These are phyloP conservation scores for Ceriops decandra DNA, from an alignment of 345 rosid genomes.

Conservation along the genomic window DNA sequence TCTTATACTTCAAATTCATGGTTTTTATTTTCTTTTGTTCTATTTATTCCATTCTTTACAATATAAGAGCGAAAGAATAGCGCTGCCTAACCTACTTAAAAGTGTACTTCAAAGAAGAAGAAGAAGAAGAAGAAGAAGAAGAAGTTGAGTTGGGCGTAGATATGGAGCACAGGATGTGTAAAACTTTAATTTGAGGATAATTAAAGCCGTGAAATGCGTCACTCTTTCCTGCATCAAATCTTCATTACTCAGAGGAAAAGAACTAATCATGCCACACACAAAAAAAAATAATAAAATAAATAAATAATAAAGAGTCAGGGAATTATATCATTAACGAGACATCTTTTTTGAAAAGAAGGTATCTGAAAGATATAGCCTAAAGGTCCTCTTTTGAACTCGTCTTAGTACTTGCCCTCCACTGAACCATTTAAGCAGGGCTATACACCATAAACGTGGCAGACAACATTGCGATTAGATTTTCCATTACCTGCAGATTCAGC, in stretches of 20 bases:
- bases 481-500: no score
- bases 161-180: neutral
- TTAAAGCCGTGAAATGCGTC: neutral
- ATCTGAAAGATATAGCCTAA: no score
- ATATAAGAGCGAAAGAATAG: no score
- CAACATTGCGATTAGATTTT: neutral
- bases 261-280: neutral
- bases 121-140: no score
- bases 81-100: no score
- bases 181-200: conserved; percentile 11
- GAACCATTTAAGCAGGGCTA: neutral
- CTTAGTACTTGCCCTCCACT: conserved; percentile 1
- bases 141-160: neutral
- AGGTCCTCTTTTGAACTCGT: no score
- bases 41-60: no score
- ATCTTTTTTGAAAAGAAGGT: no score
- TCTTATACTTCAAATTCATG: no score
- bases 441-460: conserved; percentile 1
- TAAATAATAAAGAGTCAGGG: neutral
- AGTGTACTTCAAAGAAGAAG: no score
- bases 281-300: no score
- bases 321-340: neutral
- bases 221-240: neutral
- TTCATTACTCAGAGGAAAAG: neutral
- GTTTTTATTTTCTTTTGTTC: no score